These are phyloP conservation scores for Fusarium sp. DNA, from an alignment of 2,329 filamentous ascomycete species.

Conservation along the genomic window DNA sequence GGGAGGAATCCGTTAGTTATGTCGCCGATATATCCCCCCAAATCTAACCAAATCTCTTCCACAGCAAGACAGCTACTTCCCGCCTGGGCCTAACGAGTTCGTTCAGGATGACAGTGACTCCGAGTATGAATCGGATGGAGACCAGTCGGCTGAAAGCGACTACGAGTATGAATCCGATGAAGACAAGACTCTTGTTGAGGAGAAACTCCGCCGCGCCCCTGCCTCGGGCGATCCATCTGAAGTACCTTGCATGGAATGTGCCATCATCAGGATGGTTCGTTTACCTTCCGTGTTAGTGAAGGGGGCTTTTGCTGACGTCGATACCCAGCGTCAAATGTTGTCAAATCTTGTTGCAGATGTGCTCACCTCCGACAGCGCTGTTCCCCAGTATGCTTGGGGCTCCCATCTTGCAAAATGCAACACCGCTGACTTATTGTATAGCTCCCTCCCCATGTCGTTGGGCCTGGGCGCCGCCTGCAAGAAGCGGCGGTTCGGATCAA, in stretches of 20 bases:
- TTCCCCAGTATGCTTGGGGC: background rate
- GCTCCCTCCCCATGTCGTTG: background rate
- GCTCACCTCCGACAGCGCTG: rapidly evolving
- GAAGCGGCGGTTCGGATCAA: background rate
- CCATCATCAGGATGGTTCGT: background rate
- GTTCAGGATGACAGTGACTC: background rate
- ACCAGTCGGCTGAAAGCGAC: background rate
- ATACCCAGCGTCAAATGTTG: background rate
- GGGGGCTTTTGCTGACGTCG: background rate
- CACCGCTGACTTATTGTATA: background rate
- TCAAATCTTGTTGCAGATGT: background rate
- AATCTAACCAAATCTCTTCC: too few species aligned
- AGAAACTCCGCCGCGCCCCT: background rate
- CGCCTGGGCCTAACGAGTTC: too few species aligned
- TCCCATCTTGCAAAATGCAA: background rate
- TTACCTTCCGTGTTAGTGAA: background rate
- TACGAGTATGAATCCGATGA: background rate
- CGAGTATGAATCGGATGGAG: too few species aligned
- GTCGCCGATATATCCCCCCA: too few species aligned
- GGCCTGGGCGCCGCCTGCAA: background rate
- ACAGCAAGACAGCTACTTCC: too few species aligned
- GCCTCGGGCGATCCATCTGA: background rate
- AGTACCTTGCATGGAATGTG: background rate
- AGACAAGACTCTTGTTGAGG: background rate
- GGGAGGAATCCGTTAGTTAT: too few species aligned